Conservation (phyloP, 164 flowering plant genomes). For the Malania oleifera region DNA sequence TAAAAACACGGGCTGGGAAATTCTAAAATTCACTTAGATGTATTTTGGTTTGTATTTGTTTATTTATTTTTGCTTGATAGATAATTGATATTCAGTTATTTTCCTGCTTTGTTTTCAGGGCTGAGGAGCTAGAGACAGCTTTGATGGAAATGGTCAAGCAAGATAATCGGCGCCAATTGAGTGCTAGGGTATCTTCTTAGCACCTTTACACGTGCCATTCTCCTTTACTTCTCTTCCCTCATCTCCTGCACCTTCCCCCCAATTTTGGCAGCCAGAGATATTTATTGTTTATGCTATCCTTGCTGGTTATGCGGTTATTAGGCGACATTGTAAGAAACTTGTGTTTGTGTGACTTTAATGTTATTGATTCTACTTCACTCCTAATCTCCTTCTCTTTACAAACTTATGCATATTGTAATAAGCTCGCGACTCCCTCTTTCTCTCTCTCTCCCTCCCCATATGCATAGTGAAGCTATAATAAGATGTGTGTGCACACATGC, state of each 20-base stretch:
- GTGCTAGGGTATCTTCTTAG: constrained; percentile 47
- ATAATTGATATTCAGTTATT: background rate
- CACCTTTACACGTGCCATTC: background rate
- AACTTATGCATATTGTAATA: no score
- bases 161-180: constrained; percentile 61
- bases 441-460: no score
- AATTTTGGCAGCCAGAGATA: no score
- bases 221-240: no score
- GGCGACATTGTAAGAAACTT: background rate
- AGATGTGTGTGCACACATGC: no score
- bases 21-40: background rate
- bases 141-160: constrained; percentile 81
- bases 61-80: background rate
- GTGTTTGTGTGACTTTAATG: background rate
- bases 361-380: no score
- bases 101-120: constrained; percentile 25
- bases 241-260: no score
- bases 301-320: background rate
- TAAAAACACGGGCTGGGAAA: no score
- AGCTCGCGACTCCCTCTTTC: no score
- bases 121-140: constrained; percentile 75
- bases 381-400: no score
- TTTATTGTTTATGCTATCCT: background rate
- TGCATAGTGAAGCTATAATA: no score
- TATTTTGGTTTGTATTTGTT: background rate